These are phyloP conservation scores for Ustilago loliicola DNA, from an alignment of 1,284 basidiomycete species.

Conservation along the genomic window DNA sequence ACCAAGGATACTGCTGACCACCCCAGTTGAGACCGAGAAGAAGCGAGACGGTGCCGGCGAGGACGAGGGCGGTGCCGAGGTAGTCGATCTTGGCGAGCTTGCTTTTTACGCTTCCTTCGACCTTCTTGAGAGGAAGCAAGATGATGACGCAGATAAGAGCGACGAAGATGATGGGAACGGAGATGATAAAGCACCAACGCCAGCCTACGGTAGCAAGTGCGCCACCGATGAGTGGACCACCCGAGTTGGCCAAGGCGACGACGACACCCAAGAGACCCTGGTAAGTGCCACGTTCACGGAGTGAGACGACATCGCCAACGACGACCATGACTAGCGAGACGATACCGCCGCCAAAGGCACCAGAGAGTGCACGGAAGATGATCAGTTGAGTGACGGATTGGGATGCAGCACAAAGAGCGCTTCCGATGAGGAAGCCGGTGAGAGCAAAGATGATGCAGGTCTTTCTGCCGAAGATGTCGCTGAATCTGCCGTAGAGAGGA, in stretches of 20 bases:
- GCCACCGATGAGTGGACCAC: conserved; percentile 60
- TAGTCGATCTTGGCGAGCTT: conserved; percentile 52
- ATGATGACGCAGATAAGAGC: conserved; percentile 41
- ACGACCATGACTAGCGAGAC: conserved; percentile 76
- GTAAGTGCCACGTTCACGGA: conserved; percentile 58
- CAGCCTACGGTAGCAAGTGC: conserved; percentile 43
- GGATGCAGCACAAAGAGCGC: conserved; percentile 68
- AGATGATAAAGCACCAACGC: conserved; percentile 53
- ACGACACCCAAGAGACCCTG: conserved; percentile 59
- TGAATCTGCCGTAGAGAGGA: conserved; percentile 72
- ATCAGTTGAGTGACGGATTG: conserved; percentile 78
- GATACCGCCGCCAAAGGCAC: conserved; percentile 79
- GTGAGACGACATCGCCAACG: conserved; percentile 56
- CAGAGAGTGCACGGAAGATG: conserved; percentile 78
- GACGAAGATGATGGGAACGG: conserved; percentile 40
- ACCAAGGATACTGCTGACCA: conserved; percentile 70
- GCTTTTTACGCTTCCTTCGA: conserved; percentile 40
- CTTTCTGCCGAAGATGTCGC: conserved; percentile 80
- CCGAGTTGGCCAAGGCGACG: conserved; percentile 51
- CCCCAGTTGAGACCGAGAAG: conserved; percentile 79
- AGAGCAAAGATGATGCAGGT: conserved; percentile 76
- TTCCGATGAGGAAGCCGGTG: conserved; percentile 74
- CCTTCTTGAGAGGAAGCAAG: conserved; percentile 53
- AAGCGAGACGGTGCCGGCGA: conserved; percentile 39
- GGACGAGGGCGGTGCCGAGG: conserved; percentile 42